Base-by-base conservation (phyloP, 495 filamentous ascomycete species). In the Trichoderma gamsii region DNA sequence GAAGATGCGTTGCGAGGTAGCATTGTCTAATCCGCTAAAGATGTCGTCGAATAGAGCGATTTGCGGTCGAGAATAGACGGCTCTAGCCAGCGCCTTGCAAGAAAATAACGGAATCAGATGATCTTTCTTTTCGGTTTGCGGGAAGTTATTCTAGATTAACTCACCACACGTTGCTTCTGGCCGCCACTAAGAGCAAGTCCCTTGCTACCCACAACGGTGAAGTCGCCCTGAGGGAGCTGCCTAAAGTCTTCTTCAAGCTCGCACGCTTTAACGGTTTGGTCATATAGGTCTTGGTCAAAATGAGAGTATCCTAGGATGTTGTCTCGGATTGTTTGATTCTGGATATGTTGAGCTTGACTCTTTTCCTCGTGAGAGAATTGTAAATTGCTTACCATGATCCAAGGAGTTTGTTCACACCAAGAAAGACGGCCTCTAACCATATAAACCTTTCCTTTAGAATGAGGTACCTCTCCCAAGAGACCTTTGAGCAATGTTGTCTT, bases 131-230 rank as follows among this genome's bases (percentile, higher is more conserved):
- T 27, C 23, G 4, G 29, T 29, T n/a, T 61, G 11, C 6, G 29
- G 43, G 11, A 49, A 11, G 11, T 12, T 52, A 8, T 52, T 3
- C 2, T n/a, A 4, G 65, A 16, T 3, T n/a, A 32, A 69, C 72
- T 51, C 67, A 79, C 80, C 68, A 87, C 77, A 16, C 85, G 76
- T 69, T 88, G 85, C 66, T 81, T 83, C 68, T 88, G 86, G 1
- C 86, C 86, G 16, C 85, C 85, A 71, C 83, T 85, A 11, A 89
- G 78, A 12, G 79, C 78, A 63, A 85, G 76, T 2, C 85, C 86
- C 69, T 84, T 84, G 71, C 82, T 86, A 27, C 85, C 86, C 69
- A 88, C 83, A 8, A 70, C 65, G 18, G 83, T 86, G 43, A 79
- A 71, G 69, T 88, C 86, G 0, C 83, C 82, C 15, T 79, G 73